A percentile compares a stretch with the other conserved stretches of the same genome.
These are phyloP conservation scores for Pythium volutum DNA, from an alignment of 352 stramenopile genomes.

Conservation along the genomic window DNA sequence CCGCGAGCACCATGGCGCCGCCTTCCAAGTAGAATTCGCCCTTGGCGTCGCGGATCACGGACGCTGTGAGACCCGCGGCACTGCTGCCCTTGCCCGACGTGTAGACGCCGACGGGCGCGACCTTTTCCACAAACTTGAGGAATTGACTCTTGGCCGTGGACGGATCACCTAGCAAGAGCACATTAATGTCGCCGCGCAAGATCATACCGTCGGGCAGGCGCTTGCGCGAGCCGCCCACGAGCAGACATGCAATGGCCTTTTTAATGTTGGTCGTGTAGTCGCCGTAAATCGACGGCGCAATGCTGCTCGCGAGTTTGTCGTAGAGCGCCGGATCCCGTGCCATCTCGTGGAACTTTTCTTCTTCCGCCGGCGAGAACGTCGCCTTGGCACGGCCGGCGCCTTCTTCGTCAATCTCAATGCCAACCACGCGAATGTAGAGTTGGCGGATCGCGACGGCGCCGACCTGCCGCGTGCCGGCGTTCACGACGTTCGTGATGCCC, in stretches of 20 bases:
- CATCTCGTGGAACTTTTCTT: slow-evolving; percentile 97
- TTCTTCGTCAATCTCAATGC: slow-evolving; percentile 94
- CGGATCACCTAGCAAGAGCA: slow-evolving; percentile 97
- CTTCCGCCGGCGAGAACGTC: slow-evolving; percentile 95
- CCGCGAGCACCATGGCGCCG: slow-evolving; percentile 97
- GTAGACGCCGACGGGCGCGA: slow-evolving; percentile 97
- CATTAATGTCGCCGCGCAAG: slow-evolving; percentile 98
- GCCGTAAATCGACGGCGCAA: slow-evolving; percentile 94
- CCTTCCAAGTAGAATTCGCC: slow-evolving; percentile 99
- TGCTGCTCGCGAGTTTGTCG: slow-evolving; percentile 86
- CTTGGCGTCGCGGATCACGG: slow-evolving; percentile 92
- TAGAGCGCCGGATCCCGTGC: slow-evolving; percentile 91
- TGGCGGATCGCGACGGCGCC: slow-evolving; percentile 88
- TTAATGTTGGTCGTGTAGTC: slow-evolving; percentile 98
- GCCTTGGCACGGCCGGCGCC: slow-evolving; percentile 85
- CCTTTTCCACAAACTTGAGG: slow-evolving; percentile 96
- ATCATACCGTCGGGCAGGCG: slow-evolving; percentile 95
- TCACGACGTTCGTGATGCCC: slow-evolving; percentile 95
- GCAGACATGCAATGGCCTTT: slow-evolving; percentile 93
- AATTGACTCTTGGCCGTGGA: slow-evolving; percentile 98
- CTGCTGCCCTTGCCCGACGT: slow-evolving; percentile 98
- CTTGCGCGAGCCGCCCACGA: slow-evolving; percentile 94
- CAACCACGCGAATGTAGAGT: slow-evolving; percentile 95
- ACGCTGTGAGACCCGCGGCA: slow-evolving; percentile 96
- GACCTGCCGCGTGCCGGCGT: slow-evolving; percentile 65